Evolutionary conservation across 1,139 yeast species (phyloP), one percentile per base, ranked within the genome.

Genomic region (Pichia sp.): DNA sequence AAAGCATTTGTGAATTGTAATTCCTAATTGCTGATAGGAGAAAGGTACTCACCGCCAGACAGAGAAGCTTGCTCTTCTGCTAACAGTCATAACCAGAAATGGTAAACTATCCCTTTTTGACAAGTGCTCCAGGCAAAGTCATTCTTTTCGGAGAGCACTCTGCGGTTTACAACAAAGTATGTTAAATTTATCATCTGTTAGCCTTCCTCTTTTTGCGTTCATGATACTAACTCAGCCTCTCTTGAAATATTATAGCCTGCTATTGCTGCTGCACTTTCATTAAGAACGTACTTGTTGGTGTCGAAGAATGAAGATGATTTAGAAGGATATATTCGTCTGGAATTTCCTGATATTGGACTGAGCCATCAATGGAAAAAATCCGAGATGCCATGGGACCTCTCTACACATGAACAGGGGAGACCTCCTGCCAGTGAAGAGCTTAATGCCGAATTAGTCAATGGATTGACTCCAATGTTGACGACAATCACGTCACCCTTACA

Each of bases 71-170:
- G 34, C 16, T 36, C 7, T 20, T 20, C 24, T 20, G 16, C 40
- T 12, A 36, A 6, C 7, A 14, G 16, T 10, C 16, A 14, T 2
- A 36, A 36, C 16, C 14, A 16, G 40, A 42, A 58, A 56, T 63
- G 54, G 58, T 58, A 2, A 46, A 55, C 16, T 64, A 63, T 10
- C 83, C 92, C 3, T 89, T 91, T 69, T 73, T 83, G 55, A 89
- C 90, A 2, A 88, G 97, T 58, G 95, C 99, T 1, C 99, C 99
- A 0, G 99, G 98, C 7, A 93, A 95, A 68, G 96, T 91, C 46
- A 95, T 93, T 63, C 78, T 95, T 48, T 95, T 91, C 67, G 99
- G 99, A 29, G 99, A 93, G 67, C 99, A 93, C 67, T 89, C 98
- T 2, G 98, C 95, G 2, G 99, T 93, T 2, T 89, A 88, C 68